Conservation (phyloP, 495 filamentous ascomycete genomes). For the Penicillium herquei region DNA sequence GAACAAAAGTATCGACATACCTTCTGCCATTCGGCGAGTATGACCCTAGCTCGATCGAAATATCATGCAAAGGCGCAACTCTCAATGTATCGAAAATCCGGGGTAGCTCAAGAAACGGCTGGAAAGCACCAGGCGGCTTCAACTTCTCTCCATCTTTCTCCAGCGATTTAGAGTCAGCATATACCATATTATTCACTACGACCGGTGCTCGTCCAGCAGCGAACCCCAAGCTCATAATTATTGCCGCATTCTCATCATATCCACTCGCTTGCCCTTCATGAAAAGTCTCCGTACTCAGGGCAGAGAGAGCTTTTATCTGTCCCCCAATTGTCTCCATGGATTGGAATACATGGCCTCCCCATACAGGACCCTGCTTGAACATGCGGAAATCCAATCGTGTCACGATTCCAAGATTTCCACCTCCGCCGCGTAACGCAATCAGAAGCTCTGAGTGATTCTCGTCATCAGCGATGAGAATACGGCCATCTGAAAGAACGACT, state of each 20-base stretch:
- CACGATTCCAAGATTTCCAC: neutral
- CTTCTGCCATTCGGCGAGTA: neutral
- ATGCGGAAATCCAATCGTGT: neutral
- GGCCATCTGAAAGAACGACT: neutral
- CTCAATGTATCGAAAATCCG: neutral
- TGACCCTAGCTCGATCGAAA: neutral
- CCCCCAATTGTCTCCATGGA: neutral
- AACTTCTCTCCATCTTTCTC: neutral
- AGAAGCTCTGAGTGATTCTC: neutral
- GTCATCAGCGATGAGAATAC: neutral
- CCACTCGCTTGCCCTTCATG: neutral
- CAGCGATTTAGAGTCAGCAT: neutral
- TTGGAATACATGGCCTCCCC: neutral
- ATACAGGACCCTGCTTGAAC: neutral
- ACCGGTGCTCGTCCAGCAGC: neutral
- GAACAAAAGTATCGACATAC: neutral
- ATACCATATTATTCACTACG: neutral
- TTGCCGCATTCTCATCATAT: neutral
- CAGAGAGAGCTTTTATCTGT: neutral
- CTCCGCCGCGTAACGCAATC: neutral
- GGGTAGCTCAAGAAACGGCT: neutral
- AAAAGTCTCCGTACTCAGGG: neutral
- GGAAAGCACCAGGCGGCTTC: neutral
- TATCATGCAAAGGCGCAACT: neutral
- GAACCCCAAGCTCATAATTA: neutral